Percentiles rank a stretch among this genome's conserved stretches.
Conservation (phyloP, 2,329 filamentous ascomycete species). For the Ophiostoma tasmaniense region DNA sequence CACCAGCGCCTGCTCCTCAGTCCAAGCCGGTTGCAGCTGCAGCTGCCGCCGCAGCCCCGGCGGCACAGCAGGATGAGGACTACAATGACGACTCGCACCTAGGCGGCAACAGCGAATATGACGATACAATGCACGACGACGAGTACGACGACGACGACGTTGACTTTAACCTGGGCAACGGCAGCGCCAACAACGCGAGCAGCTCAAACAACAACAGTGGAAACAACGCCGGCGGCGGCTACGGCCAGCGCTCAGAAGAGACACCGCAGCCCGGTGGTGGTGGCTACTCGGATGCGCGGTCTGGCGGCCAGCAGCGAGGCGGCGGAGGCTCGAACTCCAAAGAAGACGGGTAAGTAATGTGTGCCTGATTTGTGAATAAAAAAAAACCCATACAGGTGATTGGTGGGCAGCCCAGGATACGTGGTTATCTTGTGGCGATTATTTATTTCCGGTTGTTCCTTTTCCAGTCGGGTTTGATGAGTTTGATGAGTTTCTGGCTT, state of each 20-base stretch:
- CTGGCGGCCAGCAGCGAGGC: conserved; percentile 19
- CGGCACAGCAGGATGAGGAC: background rate
- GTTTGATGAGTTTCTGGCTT: conserved; percentile 1
- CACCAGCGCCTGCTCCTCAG: conserved; percentile 14
- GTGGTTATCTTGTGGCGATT: background rate
- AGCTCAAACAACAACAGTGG: conserved; percentile 16
- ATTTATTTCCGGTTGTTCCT: background rate
- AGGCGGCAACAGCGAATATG: conserved; percentile 17
- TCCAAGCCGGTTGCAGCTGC: conserved; percentile 10
- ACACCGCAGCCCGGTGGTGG: conserved; percentile 25
- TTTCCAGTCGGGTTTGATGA: background rate
- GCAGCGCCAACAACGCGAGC: conserved; percentile 21
- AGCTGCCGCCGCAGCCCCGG: conserved; percentile 15
- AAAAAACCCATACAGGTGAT: background rate
- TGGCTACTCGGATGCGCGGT: background rate
- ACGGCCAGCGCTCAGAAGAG: conserved; percentile 24
- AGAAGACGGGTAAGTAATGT: conserved; percentile 74
- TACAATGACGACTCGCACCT: background rate
- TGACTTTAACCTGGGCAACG: conserved; percentile 44
- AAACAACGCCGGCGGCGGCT: conserved; percentile 14
- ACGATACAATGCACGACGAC: conserved; percentile 30
- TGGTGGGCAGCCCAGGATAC: background rate
- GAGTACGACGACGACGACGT: conserved; percentile 46
- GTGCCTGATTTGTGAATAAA: background rate
- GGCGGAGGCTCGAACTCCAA: conserved; percentile 60